These are phyloP conservation scores for Termitomyces sp. DNA, from an alignment of 768 basidiomycete genomes.

Conservation along the genomic window DNA sequence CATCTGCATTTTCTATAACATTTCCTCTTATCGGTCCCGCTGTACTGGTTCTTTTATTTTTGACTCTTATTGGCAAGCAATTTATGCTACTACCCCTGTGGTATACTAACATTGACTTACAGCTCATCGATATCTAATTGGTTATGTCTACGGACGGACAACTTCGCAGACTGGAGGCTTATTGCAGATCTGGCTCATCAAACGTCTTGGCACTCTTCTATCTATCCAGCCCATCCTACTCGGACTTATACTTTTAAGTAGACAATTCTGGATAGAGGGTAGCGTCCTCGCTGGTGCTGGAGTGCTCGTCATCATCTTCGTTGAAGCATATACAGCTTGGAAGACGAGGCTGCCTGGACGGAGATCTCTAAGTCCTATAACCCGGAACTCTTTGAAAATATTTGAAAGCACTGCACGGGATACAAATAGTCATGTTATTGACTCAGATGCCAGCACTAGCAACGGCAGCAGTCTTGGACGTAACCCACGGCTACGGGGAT, in stretches of 20 bases:
- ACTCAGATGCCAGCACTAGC: constrained; percentile 44
- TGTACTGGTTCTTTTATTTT: constrained; percentile 55
- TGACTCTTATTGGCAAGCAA: constrained; percentile 59
- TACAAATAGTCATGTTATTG: constrained; percentile 25
- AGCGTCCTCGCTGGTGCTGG: constrained; percentile 56
- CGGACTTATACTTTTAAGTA: constrained; percentile 65
- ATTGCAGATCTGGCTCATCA: constrained; percentile 69
- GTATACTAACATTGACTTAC: constrained; percentile 1
- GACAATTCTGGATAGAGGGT: constrained; percentile 68
- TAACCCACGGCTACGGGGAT: constrained; percentile 51
- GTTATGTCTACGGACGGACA: constrained; percentile 71
- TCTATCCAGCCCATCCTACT: constrained; percentile 71
- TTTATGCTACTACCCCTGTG: not conserved
- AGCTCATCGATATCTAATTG: constrained; percentile 80
- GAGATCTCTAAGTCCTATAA: constrained; percentile 46
- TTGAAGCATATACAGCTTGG: constrained; percentile 52
- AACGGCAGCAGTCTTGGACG: constrained; percentile 36
- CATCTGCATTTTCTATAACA: constrained; percentile 66
- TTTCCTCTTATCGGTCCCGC: constrained; percentile 76
- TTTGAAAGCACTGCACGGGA: constrained; percentile 43
- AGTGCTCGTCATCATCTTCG: constrained; percentile 44
- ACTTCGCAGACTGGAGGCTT: constrained; percentile 72
- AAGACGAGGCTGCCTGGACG: constrained; percentile 45
- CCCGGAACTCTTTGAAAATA: constrained; percentile 49
- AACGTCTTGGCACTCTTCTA: constrained; percentile 64